These are phyloP conservation scores for Wickerhamomyces alni DNA, from an alignment of 805 yeast species.

Conservation along the genomic window DNA sequence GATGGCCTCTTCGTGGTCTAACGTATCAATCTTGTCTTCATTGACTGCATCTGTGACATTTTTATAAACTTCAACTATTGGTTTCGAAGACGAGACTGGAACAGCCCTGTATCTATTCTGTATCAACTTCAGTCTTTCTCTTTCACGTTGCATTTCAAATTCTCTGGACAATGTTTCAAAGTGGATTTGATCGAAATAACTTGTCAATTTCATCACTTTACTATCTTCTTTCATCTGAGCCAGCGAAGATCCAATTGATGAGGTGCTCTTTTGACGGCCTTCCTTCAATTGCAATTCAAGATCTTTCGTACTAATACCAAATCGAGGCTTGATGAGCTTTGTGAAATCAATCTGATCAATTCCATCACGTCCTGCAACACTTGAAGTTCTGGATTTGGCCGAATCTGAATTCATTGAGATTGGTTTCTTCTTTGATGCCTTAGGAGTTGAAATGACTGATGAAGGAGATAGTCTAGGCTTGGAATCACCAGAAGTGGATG, in stretches of 20 bases:
- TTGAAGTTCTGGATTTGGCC: conserved; percentile 1
- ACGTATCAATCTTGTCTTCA: conserved; percentile 35
- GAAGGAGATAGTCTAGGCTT: neutral
- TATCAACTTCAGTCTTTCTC: conserved; percentile 60
- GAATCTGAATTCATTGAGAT: conserved; percentile 1
- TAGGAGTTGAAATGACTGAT: neutral
- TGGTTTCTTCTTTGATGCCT: neutral
- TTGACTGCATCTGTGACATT: conserved; percentile 86
- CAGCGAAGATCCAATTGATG: neutral
- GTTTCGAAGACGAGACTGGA: conserved; percentile 70
- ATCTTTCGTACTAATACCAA: conserved; percentile 23
- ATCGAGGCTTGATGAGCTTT: conserved; percentile 3
- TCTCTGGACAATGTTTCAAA: conserved; percentile 78
- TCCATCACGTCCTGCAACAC: neutral
- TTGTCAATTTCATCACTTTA: conserved; percentile 61
- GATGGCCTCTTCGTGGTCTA: conserved; percentile 9
- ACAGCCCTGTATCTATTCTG: conserved; percentile 57
- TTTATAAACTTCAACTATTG: conserved; percentile 86
- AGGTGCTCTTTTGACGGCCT: conserved; percentile 19
- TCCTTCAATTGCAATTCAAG: conserved; percentile 22
- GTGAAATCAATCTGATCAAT: conserved; percentile 1
- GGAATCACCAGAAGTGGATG: conserved; percentile 1
- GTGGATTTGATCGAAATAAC: conserved; percentile 66
- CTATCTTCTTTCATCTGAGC: conserved; percentile 20
- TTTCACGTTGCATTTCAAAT: conserved; percentile 81